phyloP scores from a whole-genome alignment of 108 stramenopile genomes.

The Bacterosira constricta region DNA sequence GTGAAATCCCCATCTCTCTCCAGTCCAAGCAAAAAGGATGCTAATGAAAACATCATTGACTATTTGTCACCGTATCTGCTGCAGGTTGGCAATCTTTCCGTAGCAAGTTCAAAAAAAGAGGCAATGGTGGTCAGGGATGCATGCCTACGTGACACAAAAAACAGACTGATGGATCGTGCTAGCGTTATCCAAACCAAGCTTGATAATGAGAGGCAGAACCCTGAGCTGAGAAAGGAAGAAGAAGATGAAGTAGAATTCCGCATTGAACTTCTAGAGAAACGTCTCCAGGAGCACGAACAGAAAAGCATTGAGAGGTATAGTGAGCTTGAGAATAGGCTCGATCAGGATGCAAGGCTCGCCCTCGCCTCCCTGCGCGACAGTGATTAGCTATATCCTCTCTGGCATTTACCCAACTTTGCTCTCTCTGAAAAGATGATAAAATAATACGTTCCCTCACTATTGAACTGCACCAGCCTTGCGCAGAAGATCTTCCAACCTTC shows the following conservation, averaged over 20 bases:
- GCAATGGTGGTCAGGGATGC: slow-evolving; percentile 53
- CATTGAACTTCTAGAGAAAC: no score
- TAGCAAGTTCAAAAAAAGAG: slow-evolving; percentile 45
- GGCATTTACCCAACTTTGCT: no score
- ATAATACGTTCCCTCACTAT: neutral
- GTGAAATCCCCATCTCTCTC: neutral
- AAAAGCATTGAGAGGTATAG: no score
- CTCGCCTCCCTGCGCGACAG: no score
- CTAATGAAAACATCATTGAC: slow-evolving; percentile 45
- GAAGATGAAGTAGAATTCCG: no score
- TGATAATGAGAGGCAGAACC: slow-evolving; percentile 1
- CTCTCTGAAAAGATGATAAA: neutral
- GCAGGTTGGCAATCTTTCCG: slow-evolving; percentile 25
- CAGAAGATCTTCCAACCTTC: slow-evolving; percentile 1
- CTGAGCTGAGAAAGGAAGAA: no score
- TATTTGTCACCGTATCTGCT: slow-evolving; percentile 78
- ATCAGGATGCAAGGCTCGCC: no score
- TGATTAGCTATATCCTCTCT: no score
- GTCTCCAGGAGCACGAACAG: no score
- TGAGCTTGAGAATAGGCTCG: no score
- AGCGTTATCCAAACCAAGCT: slow-evolving; percentile 50
- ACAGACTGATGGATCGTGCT: slow-evolving; percentile 70
- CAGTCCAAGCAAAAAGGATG: slow-evolving; percentile 29
- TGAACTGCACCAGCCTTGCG: neutral
- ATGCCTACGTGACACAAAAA: slow-evolving; percentile 65